Base-by-base conservation (phyloP, 176 grass and related monocot genomes). In the Triticum turgidum region DNA sequence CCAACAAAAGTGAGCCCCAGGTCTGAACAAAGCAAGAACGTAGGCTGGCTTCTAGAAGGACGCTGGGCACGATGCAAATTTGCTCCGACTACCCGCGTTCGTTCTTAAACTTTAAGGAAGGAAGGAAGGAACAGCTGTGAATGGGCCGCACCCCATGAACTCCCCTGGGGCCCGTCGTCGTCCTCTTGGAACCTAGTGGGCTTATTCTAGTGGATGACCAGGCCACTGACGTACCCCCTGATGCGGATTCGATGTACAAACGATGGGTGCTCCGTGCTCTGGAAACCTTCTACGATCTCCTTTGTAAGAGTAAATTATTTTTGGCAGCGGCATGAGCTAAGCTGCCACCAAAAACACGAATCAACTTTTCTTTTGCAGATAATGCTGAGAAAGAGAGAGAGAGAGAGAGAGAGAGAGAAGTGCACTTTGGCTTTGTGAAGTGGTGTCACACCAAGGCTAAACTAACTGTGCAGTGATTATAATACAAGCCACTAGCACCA, bases 21-120 rank as follows among this genome's bases (percentile, higher is more conserved):
- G 58, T 87, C 12, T 87, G 84, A 83, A 85, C 77, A 30, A 38
- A 34, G 9, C 76, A 32, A 58, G 34, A 73, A 29, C n/a, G 59
- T 80, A 39, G 61, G 65, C 73, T 86, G 61, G 73, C 73, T 86
- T 90, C 88, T 44, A 90, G 79, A 86, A 86, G 71, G 7, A 9
- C 3, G 38, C 42, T 24, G 25, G 35, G 37, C 11, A 84, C 77
- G 34, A 61, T 49, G 33, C 83, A 25, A 51, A 37, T 17, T 49
- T 22, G n/a, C 7, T 11, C 70, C 78, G 51, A 30, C 78, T 58
- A 9, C 14, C 27, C 78, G 85, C 61, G 14, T 52, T 15, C 61
- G 14, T 52, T 15, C 61, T 59, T 11, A 52, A 47, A 1, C 62
- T 37, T 47, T 4, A 14, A 34, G 25, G 37, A 9, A 41, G 47